Percentiles rank a stretch among this genome's conserved stretches.
These are phyloP conservation scores for Graphiopsis chlorocephala DNA, from an alignment of 2,329 filamentous ascomycete genomes.

Conservation along the genomic window DNA sequence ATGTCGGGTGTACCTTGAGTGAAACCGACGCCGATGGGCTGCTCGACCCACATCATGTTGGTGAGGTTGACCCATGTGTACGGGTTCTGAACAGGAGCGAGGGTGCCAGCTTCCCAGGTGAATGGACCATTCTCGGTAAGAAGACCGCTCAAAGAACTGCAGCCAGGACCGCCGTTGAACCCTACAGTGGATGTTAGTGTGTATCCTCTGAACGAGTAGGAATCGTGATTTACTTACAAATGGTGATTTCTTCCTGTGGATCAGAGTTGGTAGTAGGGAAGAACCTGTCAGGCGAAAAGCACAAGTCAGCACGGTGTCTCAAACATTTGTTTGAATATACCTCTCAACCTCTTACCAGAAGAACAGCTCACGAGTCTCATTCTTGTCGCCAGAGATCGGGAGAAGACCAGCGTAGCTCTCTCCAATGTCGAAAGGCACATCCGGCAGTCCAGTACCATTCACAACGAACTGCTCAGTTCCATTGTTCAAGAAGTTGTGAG, in stretches of 20 bases:
- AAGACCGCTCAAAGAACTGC: slow-evolving; percentile 22
- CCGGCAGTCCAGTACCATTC: slow-evolving; percentile 30
- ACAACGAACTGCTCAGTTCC: slow-evolving; percentile 24
- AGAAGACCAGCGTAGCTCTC: slow-evolving; percentile 48
- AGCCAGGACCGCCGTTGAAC: slow-evolving; percentile 29
- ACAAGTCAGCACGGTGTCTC: not conserved
- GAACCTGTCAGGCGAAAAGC: slow-evolving; percentile 37
- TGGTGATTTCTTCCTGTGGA: slow-evolving; percentile 49
- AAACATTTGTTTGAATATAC: not conserved
- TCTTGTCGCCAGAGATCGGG: slow-evolving; percentile 50
- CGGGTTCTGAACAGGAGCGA: slow-evolving; percentile 42
- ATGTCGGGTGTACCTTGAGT: slow-evolving; percentile 44
- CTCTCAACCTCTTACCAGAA: slow-evolving; percentile 44
- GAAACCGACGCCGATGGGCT: slow-evolving; percentile 49
- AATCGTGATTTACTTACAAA: slow-evolving; percentile 39
- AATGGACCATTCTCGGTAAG: slow-evolving; percentile 30
- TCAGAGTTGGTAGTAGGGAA: slow-evolving; percentile 51
- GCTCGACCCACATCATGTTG: slow-evolving; percentile 68
- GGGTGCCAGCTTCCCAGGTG: slow-evolving; percentile 43
- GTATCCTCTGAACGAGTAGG: slow-evolving; percentile 8
- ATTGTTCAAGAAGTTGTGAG: slow-evolving; percentile 15
- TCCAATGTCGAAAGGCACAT: slow-evolving; percentile 46
- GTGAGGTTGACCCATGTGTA: slow-evolving; percentile 58
- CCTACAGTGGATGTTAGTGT: not conserved
- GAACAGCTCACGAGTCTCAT: slow-evolving; percentile 48